phyloP scores from a whole-genome alignment of 768 basidiomycete species.

The Bullera alba region DNA sequence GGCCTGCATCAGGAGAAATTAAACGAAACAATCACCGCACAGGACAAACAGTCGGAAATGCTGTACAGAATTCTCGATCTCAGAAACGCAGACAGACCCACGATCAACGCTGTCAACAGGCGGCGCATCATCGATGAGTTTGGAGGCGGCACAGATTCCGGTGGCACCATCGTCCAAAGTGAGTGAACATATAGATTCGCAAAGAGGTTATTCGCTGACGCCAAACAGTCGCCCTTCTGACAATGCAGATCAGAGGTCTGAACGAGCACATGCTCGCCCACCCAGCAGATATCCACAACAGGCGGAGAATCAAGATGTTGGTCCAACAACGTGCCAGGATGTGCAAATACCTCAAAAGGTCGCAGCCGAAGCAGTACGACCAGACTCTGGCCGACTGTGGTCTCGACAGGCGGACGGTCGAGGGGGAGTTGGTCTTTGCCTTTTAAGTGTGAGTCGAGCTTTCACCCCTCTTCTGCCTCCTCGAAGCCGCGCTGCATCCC shows the following conservation, averaged over 20 bases:
- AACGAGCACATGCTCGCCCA: slow-evolving; percentile 60
- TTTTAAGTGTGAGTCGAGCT: slow-evolving; percentile 38
- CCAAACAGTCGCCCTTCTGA: slow-evolving; percentile 69
- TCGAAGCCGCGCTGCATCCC: neutral
- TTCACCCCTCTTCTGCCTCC: neutral
- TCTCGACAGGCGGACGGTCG: slow-evolving; percentile 69
- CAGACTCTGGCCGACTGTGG: slow-evolving; percentile 64
- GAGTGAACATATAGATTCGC: slow-evolving; percentile 20
- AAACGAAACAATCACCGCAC: slow-evolving; percentile 46
- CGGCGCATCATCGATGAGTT: slow-evolving; percentile 70
- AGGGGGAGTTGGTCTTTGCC: slow-evolving; percentile 68
- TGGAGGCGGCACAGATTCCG: slow-evolving; percentile 63
- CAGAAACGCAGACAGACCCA: slow-evolving; percentile 75
- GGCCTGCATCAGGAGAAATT: slow-evolving; percentile 21
- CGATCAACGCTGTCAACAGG: slow-evolving; percentile 82
- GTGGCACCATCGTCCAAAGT: slow-evolving; percentile 88
- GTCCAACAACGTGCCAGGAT: slow-evolving; percentile 77
- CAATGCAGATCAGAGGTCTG: slow-evolving; percentile 74
- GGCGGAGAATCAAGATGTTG: slow-evolving; percentile 65
- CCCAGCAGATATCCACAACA: slow-evolving; percentile 68
- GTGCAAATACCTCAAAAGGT: slow-evolving; percentile 59
- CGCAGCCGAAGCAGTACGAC: slow-evolving; percentile 49
- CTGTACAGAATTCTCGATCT: slow-evolving; percentile 72
- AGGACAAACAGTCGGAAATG: slow-evolving; percentile 41
- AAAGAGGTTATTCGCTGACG: neutral